Evolutionary conservation across 2,329 filamentous ascomycete genomes (phyloP), one percentile per base, ranked within the genome.

Genomic region (Aureobasidium melanogenum): DNA sequence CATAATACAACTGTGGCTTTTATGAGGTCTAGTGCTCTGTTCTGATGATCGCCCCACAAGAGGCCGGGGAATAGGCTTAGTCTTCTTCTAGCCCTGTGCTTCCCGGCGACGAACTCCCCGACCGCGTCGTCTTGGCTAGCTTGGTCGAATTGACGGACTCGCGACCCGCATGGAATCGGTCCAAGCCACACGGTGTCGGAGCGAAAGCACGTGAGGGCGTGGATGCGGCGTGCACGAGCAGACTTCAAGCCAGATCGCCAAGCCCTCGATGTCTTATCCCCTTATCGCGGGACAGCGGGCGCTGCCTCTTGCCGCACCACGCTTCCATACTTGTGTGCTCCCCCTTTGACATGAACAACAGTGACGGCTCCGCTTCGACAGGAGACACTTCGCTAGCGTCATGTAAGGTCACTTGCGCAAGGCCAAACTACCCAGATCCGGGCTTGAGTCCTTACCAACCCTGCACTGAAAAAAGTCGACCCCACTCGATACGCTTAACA

Each of bases 211-310:
- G 56, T 59, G 56, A 59, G 26, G 24, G 43, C 55, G 55, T 59
- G 55, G 30, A 24, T 5, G 24, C 30, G 22, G 32, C 56, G 43
- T 41, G 56, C 44, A 47, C 41, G 52, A 44, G 52, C 52, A 56
- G n/a, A 34, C 26, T n/a, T 10, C 26, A 44, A 57, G 39, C 38
- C 26, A 43, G 38, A 55, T 43, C 52, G 52, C 52, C 52, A 55
- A 57, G 54, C 28, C 8, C 14, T 24, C 24, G 24, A 41, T 55
- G 59, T 61, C 59, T 61, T 61, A 61, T 61, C 59, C 30, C 59
- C 59, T 61, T 61, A 61, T 61, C 59, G 59, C 59, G 59, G 59
- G 59, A 61, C 38, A 46, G 59, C 59, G 59, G 59, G 48, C 48
- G 28, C 47, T 52, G 38, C 59, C 59, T 54, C 59, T 54, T 55